A percentile compares a stretch with the other conserved stretches of the same genome.
These are phyloP conservation scores for Luffa acutangula DNA, from an alignment of 306 rosid species.

Conservation along the genomic window DNA sequence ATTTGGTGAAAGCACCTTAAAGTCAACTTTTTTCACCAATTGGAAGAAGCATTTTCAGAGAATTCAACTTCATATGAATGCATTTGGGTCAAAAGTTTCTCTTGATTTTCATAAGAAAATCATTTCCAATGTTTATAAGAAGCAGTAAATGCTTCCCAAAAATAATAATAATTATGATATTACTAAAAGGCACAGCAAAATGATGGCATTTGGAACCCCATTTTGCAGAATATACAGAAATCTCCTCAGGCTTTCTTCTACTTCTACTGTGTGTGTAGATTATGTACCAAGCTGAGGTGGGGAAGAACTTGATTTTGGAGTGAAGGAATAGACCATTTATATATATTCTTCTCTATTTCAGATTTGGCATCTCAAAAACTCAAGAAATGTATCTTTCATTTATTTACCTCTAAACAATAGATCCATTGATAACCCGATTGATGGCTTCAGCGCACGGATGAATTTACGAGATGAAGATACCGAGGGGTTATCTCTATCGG, in stretches of 20 bases:
- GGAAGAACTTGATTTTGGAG: neutral
- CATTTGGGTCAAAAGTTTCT: neutral
- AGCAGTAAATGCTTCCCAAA: neutral
- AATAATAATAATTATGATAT: neutral
- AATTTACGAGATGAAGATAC: conserved; percentile 54
- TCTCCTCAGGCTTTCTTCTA: conserved; percentile 1
- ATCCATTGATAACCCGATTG: conserved; percentile 47
- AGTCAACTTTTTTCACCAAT: neutral
- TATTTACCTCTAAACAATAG: conserved; percentile 44
- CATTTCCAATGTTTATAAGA: neutral
- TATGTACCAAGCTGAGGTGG: neutral
- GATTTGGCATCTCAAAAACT: conserved; percentile 4
- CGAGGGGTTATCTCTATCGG: conserved; percentile 31
- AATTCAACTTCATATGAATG: neutral
- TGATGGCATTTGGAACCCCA: neutral
- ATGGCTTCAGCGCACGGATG: conserved; percentile 58
- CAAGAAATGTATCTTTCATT: conserved; percentile 1
- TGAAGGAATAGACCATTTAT: neutral
- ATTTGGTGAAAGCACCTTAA: neutral
- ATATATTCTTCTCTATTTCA: neutral
- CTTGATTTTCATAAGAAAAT: neutral
- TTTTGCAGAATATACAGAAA: conserved; percentile 4
- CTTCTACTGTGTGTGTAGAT: neutral
- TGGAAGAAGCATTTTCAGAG: neutral
- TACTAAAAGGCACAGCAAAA: neutral